Evolutionary conservation across 176 grass and related monocot species (phyloP).

Genomic region (Metroxylon sagu): DNA sequence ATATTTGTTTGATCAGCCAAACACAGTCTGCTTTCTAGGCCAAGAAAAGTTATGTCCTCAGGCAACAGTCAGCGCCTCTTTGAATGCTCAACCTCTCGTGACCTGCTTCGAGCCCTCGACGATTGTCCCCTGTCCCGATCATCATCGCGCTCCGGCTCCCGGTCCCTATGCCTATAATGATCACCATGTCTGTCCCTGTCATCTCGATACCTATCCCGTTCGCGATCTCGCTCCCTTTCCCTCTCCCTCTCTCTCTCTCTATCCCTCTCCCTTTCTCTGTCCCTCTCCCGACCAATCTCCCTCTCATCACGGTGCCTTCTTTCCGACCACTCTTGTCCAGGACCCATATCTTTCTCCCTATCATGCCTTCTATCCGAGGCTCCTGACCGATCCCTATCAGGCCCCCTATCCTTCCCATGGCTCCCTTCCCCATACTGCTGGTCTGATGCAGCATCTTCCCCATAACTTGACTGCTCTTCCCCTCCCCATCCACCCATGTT

Average conservation of each 20-base stretch:
- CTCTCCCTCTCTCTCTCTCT: conserved; percentile 32
- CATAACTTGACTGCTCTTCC: conserved; percentile 74
- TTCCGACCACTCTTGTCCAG: background rate
- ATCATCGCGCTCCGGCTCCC: conserved; percentile 48
- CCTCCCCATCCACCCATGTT: conserved; percentile 68
- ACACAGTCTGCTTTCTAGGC: no score
- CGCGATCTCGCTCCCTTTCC: conserved; percentile 30
- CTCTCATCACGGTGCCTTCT: background rate
- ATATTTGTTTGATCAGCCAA: no score
- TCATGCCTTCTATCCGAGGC: conserved; percentile 5
- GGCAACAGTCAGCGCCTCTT: conserved; percentile 60
- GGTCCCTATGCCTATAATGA: conserved; percentile 50
- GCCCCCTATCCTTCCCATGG: conserved; percentile 14
- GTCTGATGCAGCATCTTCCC: conserved; percentile 73
- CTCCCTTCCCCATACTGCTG: conserved; percentile 65
- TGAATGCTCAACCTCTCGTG: conserved; percentile 54
- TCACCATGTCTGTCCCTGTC: conserved; percentile 55
- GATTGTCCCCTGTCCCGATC: conserved; percentile 67
- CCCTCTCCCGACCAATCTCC: conserved; percentile 31
- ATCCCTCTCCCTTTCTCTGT: conserved; percentile 35
- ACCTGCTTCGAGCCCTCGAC: conserved; percentile 57
- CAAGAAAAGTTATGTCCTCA: conserved; percentile 1
- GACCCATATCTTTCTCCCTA: background rate
- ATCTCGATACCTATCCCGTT: conserved; percentile 60
- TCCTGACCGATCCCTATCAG: background rate